Evolutionary conservation across 1,284 basidiomycete genomes (phyloP).

Genomic region (Phaffia rhodozyma): DNA sequence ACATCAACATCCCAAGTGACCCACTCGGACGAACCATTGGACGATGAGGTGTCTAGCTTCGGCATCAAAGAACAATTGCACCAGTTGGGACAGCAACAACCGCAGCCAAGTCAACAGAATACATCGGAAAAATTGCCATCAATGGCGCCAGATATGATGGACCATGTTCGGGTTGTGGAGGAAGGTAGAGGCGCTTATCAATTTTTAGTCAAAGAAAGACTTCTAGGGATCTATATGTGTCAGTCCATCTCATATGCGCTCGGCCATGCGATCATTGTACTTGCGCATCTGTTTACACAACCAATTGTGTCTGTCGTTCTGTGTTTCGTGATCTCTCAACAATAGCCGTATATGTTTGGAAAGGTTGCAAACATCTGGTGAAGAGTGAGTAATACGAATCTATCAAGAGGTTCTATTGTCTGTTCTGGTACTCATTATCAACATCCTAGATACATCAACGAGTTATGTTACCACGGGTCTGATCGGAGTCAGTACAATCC

Average conservation of each 20-base stretch:
- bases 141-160: too few species aligned
- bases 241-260: constrained; percentile 18
- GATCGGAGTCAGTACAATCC: constrained; percentile 34
- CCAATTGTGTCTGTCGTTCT: too few species aligned
- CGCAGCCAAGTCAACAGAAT: background rate
- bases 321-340: too few species aligned
- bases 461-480: constrained; percentile 44
- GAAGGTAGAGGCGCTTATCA: constrained; percentile 36
- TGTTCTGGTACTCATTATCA: constrained; percentile 14
- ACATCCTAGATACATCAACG: constrained; percentile 34
- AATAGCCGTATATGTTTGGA: constrained; percentile 31
- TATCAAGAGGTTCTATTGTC: background rate
- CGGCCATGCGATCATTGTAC: background rate
- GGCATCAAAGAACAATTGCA: background rate
- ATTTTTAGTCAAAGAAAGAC: constrained; percentile 43
- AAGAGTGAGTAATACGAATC: constrained; percentile 18
- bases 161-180: constrained; percentile 1
- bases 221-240: constrained; percentile 43
- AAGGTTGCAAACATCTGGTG: constrained; percentile 36
- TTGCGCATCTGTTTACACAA: background rate
- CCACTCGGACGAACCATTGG: background rate
- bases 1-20: background rate
- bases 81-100: background rate
- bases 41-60: background rate
- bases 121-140: too few species aligned